Base-by-base conservation (phyloP, 2,329 filamentous ascomycete genomes). In the Cytospora leucostoma region DNA sequence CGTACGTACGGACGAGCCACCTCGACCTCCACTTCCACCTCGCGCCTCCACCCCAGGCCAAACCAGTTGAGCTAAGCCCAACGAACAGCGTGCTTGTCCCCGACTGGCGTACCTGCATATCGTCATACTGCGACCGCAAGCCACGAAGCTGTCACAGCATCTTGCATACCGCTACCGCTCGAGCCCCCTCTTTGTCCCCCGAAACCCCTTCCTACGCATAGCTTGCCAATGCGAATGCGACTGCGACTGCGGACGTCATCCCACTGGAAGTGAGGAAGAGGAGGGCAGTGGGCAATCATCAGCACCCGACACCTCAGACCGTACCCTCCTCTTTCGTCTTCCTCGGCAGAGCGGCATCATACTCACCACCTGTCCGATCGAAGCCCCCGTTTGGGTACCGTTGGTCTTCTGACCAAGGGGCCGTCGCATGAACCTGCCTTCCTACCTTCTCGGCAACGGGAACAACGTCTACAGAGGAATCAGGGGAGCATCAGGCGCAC, bases 21-120 rank as follows among this genome's bases (percentile, higher is more conserved):
- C 38, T 17, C 38, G 13, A 40, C 15, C 12, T n/a, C 38, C 40
- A 47, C n/a, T 5, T 10, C 40, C 40, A 21, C n/a, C 38, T 44
- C n/a, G 15, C 17, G 19, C 40, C 40, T 4, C 11, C 11, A 12
- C n/a, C 40, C 44, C 19, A 21, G 11, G 7, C 44, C 44, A 47
- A 47, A 27, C 27, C 27, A 27, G 2, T 27, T 27, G 27, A 27
- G 44, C 56, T 34, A 38, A 44, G 15, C 47, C 33, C 56, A 55
- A 13, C 40, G 19, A 55, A 33, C 49, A 44, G 59, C 59, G 59
- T 61, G 59, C 40, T 2, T 27, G 27, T 27, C 27, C 38, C 49
- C 38, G 40, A 55, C 59, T 61, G 59, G 49, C 59, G 59, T 61
- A 61, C 59, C 59, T 61, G 59, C 51, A 44, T 61, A 52, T 50